These are phyloP conservation scores for Sclerotinia minor DNA, from an alignment of 2,329 filamentous ascomycete genomes.

Conservation along the genomic window DNA sequence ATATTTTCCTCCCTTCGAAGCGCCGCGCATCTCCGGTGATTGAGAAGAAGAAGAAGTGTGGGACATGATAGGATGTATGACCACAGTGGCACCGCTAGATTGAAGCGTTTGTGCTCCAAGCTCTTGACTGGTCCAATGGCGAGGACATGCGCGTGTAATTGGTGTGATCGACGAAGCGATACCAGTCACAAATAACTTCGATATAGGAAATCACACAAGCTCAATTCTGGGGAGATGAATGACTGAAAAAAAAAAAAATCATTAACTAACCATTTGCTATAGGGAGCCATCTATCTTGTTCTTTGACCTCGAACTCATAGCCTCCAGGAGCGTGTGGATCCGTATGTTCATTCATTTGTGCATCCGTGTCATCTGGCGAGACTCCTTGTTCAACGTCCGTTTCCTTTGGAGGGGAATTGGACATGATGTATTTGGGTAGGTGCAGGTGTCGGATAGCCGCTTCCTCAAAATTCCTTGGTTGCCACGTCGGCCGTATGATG, in stretches of 20 bases:
- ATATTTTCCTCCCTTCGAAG: constrained; percentile 45
- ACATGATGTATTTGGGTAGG: constrained; percentile 80
- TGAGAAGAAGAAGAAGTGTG: constrained; percentile 54
- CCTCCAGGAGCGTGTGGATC: constrained; percentile 49
- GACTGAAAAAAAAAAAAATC: constrained; percentile 28
- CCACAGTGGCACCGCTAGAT: constrained; percentile 37
- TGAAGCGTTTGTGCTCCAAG: constrained; percentile 39
- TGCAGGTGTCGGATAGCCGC: constrained; percentile 44
- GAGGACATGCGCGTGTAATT: constrained; percentile 43
- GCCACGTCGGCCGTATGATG: constrained; percentile 39
- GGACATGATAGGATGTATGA: constrained; percentile 54
- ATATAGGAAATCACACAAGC: constrained; percentile 49
- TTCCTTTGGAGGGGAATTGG: constrained; percentile 90
- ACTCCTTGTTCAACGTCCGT: constrained; percentile 84
- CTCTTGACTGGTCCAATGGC: constrained; percentile 40
- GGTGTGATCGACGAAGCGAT: constrained; percentile 51
- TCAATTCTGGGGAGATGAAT: constrained; percentile 51
- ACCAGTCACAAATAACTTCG: constrained; percentile 45
- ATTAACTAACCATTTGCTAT: constrained; percentile 97
- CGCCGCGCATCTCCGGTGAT: constrained; percentile 50
- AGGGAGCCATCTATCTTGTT: constrained; percentile 98
- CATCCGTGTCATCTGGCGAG: constrained; percentile 87
- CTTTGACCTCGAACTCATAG: constrained; percentile 98
- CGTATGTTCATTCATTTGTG: constrained; percentile 76
- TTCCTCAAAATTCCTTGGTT: constrained; percentile 40